Evolutionary conservation across 176 grass and related monocot species (phyloP).

Genomic region (Oryza officinalis): DNA sequence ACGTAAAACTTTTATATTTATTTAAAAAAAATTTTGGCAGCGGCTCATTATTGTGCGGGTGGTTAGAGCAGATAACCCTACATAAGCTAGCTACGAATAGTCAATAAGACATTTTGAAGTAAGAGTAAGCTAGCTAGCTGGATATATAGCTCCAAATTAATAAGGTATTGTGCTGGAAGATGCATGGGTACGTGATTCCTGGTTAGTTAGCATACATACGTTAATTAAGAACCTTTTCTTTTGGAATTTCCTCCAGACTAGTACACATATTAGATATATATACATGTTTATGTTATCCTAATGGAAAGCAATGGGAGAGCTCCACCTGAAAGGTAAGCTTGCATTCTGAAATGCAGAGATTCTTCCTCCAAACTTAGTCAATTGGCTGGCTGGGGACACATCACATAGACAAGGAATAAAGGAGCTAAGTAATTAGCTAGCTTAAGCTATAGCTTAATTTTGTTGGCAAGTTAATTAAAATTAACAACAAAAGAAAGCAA

Average conservation of each 20-base stretch:
- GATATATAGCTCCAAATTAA: neutral
- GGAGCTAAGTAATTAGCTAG: neutral
- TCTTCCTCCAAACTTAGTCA: constrained; percentile 18
- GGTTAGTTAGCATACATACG: neutral
- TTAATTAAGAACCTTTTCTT: neutral
- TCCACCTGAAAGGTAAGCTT: constrained; percentile 34
- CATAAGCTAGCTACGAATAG: neutral
- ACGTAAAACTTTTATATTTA: no score
- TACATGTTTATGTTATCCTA: constrained; percentile 19
- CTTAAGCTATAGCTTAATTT: neutral
- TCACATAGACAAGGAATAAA: constrained; percentile 22
- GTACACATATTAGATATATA: neutral
- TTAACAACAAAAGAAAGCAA: constrained; percentile 22
- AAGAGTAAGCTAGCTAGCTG: neutral
- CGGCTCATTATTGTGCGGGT: neutral
- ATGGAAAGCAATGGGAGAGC: neutral
- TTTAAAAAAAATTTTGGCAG: no score
- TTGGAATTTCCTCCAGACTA: neutral
- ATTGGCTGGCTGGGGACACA: constrained; percentile 15
- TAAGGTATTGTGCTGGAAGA: neutral
- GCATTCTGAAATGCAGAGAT: constrained; percentile 6
- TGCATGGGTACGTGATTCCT: neutral
- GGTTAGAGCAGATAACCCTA: neutral
- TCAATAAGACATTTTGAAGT: neutral
- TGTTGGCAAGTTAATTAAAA: neutral